Evolutionary conservation across 768 basidiomycete genomes (phyloP).

Genomic region (Russula lepida): DNA sequence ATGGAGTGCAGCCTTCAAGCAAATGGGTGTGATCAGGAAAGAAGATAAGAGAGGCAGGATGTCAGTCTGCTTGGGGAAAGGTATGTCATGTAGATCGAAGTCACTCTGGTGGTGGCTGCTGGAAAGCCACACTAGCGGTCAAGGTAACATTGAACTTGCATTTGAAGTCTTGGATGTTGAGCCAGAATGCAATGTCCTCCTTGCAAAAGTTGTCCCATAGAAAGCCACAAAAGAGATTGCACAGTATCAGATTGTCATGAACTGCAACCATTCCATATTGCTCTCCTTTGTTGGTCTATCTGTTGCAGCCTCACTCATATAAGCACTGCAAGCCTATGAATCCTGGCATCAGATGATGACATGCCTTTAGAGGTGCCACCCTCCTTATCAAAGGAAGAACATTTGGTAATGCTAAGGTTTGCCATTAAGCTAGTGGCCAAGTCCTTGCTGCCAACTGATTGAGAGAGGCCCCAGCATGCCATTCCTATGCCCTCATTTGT

Average conservation of each 20-base stretch:
- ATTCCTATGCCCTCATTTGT: slow-evolving; percentile 84
- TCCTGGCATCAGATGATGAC: slow-evolving; percentile 46
- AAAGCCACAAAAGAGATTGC: slow-evolving; percentile 91
- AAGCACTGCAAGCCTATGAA: slow-evolving; percentile 65
- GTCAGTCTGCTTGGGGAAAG: slow-evolving; percentile 94
- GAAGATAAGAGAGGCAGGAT: no score
- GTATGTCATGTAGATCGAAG: slow-evolving; percentile 84
- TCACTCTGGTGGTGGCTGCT: slow-evolving; percentile 45
- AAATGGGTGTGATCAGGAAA: no score
- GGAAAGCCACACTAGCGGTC: slow-evolving; percentile 36
- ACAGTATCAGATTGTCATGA: slow-evolving; percentile 89
- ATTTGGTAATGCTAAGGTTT: no score
- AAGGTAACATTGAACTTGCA: slow-evolving; percentile 93
- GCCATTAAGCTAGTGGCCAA: slow-evolving; percentile 64
- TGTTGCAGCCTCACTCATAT: slow-evolving; percentile 41
- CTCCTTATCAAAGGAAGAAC: no score
- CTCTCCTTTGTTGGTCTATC: slow-evolving; percentile 64
- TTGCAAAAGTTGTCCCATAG: slow-evolving; percentile 93
- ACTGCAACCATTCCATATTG: slow-evolving; percentile 83
- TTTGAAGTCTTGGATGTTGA: slow-evolving; percentile 97
- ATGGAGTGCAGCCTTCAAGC: no score
- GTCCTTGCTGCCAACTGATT: slow-evolving; percentile 34
- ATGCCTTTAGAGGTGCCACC: slow-evolving; percentile 22
- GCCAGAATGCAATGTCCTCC: slow-evolving; percentile 95
- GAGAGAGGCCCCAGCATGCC: slow-evolving; percentile 66